Evolutionary conservation across 2,329 filamentous ascomycete genomes (phyloP).

Genomic region (Fusarium subglutinans): DNA sequence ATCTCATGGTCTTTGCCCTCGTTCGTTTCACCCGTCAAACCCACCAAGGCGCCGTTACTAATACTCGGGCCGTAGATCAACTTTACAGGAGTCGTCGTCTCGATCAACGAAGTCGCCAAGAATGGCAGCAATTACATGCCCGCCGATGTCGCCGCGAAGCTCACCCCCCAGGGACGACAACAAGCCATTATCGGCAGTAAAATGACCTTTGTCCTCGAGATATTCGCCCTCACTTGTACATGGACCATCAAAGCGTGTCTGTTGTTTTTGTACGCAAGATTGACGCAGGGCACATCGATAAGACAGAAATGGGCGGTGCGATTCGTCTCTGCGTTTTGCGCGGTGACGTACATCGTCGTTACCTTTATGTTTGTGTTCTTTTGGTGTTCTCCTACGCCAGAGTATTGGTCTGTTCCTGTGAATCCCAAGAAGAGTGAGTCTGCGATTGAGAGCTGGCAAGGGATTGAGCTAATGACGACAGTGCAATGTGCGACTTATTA

Average conservation of each 20-base stretch:
- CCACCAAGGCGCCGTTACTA: neutral
- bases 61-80: conserved; percentile 26
- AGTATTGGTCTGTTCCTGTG: conserved; percentile 63
- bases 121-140: conserved; percentile 58
- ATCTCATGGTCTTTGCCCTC: conserved; percentile 62
- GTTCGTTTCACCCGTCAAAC: conserved; percentile 30
- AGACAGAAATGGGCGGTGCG: conserved; percentile 52
- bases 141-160: conserved; percentile 48
- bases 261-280: conserved; percentile 60
- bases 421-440: conserved; percentile 18
- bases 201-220: conserved; percentile 62
- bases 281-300: conserved; percentile 52
- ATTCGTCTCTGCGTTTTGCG: conserved; percentile 55
- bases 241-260: conserved; percentile 65
- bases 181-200: conserved; percentile 62
- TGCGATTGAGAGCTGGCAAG: accelerated
- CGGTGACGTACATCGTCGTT: conserved; percentile 57
- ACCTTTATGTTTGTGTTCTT: conserved; percentile 60
- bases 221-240: conserved; percentile 60
- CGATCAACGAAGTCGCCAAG: conserved; percentile 53
- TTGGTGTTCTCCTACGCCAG: conserved; percentile 62
- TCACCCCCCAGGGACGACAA: conserved; percentile 55
- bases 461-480: conserved; percentile 21
- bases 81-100: conserved; percentile 55
- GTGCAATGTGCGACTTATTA: conserved; percentile 57